These are phyloP conservation scores for Letharia lupina DNA, from an alignment of 495 filamentous ascomycete species.

Conservation along the genomic window DNA sequence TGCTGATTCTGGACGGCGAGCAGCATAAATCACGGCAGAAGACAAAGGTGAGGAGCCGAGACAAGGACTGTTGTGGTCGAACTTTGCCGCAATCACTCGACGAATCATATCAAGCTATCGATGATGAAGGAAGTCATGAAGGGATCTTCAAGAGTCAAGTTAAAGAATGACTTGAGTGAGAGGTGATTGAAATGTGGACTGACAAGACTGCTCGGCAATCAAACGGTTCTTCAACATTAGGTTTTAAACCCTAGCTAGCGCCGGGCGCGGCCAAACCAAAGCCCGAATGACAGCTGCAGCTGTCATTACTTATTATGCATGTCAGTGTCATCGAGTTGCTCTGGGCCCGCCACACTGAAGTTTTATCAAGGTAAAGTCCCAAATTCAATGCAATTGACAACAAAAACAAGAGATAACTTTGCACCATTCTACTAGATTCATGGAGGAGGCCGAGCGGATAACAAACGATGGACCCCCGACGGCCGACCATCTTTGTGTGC, in stretches of 20 bases:
- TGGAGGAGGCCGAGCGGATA: slow-evolving; percentile 15
- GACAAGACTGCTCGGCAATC: too few relatives aligned
- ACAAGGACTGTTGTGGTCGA: background rate
- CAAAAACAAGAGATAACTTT: background rate
- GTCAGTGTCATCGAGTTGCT: slow-evolving; percentile 5
- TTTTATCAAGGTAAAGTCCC: background rate
- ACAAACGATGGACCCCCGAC: slow-evolving; percentile 18
- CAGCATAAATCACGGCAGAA: background rate
- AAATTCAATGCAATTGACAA: background rate
- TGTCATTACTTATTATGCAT: background rate
- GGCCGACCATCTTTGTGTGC: slow-evolving; percentile 75
- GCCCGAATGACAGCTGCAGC: background rate
- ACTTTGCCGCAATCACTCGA: background rate
- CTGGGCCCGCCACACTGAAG: background rate
- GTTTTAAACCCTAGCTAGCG: background rate
- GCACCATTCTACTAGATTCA: background rate
- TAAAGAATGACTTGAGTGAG: background rate
- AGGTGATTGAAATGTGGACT: background rate
- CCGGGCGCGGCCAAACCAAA: background rate
- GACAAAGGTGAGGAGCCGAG: background rate
- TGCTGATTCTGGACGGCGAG: background rate
- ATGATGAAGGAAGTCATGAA: background rate
- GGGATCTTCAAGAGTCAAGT: background rate
- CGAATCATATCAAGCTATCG: background rate
- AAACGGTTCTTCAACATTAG: too few relatives aligned